Evolutionary conservation across 805 yeast genomes (phyloP).

Genomic region (Wickerhamiella kurtzmanii): DNA sequence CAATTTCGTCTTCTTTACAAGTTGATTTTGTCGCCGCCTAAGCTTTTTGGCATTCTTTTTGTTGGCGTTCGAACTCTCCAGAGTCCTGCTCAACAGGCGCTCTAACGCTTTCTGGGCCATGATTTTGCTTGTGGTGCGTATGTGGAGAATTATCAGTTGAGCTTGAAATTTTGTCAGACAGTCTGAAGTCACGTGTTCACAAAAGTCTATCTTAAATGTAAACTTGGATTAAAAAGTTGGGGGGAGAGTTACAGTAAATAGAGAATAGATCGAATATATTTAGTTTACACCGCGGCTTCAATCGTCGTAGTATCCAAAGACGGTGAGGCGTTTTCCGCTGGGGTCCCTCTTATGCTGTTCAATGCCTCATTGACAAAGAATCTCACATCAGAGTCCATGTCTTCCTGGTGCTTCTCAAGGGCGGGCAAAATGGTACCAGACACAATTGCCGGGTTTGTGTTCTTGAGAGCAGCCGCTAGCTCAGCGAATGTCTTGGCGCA

Average conservation of each 20-base stretch:
- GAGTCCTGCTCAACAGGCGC: conserved; percentile 13
- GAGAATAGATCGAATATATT: neutral
- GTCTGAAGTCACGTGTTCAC: too few relatives aligned
- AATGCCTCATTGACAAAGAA: conserved; percentile 64
- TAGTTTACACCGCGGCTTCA: neutral
- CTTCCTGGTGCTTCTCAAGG: conserved; percentile 51
- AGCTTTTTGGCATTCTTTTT: conserved; percentile 2
- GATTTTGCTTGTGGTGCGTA: too few relatives aligned
- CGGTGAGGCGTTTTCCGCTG: neutral
- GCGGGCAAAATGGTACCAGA: conserved; percentile 45
- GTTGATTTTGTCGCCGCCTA: conserved; percentile 1
- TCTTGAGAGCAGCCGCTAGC: conserved; percentile 40
- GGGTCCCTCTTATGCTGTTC: conserved; percentile 24
- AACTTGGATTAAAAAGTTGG: too few relatives aligned
- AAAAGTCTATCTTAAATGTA: too few relatives aligned
- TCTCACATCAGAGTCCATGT: conserved; percentile 79
- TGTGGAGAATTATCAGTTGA: neutral
- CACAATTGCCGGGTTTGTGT: conserved; percentile 25
- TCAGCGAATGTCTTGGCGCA: conserved; percentile 72
- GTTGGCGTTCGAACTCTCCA: conserved; percentile 3
- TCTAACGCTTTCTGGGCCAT: conserved; percentile 4
- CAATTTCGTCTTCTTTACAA: conserved; percentile 3
- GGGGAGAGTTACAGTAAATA: too few relatives aligned
- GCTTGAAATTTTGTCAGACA: too few relatives aligned
- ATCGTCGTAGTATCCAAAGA: neutral